Conservation (phyloP, 192 early-diverging fungal genomes). For the Thoreauomyces humboldtii region DNA sequence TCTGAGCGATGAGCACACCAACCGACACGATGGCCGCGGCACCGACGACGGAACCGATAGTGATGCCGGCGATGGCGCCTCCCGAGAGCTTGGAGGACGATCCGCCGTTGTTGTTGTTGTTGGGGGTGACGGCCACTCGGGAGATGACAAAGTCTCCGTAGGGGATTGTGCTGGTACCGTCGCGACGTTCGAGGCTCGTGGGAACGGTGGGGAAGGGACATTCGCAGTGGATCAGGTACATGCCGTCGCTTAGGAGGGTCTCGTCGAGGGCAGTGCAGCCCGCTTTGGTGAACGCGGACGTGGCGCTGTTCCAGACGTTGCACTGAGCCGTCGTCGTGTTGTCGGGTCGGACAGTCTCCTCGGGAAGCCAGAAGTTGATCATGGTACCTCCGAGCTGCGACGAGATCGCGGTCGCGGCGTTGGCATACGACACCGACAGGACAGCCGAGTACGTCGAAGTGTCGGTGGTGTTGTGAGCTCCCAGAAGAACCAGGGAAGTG, state of each 20-base stretch:
- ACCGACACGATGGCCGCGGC: conserved; percentile 4
- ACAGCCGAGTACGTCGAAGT: background rate
- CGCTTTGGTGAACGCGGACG: background rate
- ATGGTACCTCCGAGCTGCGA: background rate
- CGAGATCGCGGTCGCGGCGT: background rate
- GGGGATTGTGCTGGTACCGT: background rate
- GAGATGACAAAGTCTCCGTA: background rate
- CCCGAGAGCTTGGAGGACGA: conserved; percentile 2
- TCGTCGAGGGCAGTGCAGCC: background rate
- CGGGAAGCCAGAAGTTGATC: conserved; percentile 2
- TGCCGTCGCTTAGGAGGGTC: background rate
- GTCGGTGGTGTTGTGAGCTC: background rate
- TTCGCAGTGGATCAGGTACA: background rate
- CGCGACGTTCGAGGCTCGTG: background rate
- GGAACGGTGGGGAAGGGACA: background rate
- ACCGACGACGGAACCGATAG: conserved; percentile 5
- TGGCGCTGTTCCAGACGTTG: background rate
- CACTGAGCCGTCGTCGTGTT: background rate
- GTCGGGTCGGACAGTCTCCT: background rate
- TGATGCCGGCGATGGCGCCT: conserved; percentile 10
- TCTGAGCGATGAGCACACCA: conserved; percentile 4
- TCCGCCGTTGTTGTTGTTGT: background rate
- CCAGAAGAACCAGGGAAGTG: background rate
- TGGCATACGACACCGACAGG: conserved; percentile 8
- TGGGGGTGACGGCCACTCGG: background rate